phyloP scores from a whole-genome alignment of 1,284 basidiomycete species.

The Vanrija pseudolonga region DNA sequence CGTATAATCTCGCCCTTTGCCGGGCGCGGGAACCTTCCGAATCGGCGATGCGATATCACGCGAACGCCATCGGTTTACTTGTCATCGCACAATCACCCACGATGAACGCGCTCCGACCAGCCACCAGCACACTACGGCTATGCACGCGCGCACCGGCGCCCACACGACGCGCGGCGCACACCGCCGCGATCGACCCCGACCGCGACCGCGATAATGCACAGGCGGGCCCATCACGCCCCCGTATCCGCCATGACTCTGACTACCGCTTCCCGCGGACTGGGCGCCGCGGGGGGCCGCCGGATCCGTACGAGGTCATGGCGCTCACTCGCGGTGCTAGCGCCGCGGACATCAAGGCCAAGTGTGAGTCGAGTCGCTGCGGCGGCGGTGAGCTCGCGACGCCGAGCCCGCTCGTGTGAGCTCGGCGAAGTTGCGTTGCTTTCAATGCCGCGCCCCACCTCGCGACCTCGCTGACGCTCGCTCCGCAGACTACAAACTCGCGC shows the following conservation, averaged over 20 bases:
- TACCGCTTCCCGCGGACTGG: constrained; percentile 37
- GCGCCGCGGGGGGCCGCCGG: constrained; percentile 30
- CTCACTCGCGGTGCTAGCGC: constrained; percentile 31
- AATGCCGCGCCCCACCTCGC: not conserved
- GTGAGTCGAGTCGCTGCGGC: constrained; percentile 23
- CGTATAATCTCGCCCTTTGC: no score
- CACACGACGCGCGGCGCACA: not conserved
- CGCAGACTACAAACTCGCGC: constrained; percentile 46
- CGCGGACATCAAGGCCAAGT: constrained; percentile 42
- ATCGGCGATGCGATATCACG: no score
- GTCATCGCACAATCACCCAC: no score
- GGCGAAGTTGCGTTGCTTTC: not conserved
- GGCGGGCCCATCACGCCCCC: not conserved
- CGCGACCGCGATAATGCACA: not conserved
- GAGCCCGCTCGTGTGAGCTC: not conserved
- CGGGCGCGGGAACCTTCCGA: no score
- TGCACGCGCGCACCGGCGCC: not conserved
- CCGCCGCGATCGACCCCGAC: not conserved
- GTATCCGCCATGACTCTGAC: constrained; percentile 1
- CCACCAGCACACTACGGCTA: not conserved
- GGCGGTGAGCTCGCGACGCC: not conserved
- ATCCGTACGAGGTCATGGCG: constrained; percentile 46
- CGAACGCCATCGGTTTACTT: no score
- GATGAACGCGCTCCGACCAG: not conserved
- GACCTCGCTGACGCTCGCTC: not conserved